Conservation (phyloP, 306 rosid genomes). For the Quercus glauca region DNA sequence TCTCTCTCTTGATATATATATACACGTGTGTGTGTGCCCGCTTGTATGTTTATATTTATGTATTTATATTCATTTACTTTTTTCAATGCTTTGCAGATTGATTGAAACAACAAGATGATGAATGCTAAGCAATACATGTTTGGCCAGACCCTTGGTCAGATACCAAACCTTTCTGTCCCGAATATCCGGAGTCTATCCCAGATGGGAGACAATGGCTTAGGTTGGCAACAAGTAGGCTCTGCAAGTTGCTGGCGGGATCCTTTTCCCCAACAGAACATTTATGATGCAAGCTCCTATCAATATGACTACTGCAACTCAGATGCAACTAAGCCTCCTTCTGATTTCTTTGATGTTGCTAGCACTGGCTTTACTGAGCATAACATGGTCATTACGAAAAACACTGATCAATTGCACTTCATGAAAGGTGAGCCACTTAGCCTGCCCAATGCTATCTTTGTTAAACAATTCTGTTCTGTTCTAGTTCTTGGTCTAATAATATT, state of each 20-base stretch:
- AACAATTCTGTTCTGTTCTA: neutral
- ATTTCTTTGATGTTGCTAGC: neutral
- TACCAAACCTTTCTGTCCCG: neutral
- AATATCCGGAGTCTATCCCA: neutral
- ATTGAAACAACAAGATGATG: slow-evolving; percentile 15
- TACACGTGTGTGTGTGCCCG: too few species aligned
- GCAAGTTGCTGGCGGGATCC: too few species aligned
- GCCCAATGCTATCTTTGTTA: neutral
- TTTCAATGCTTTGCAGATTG: slow-evolving; percentile 13
- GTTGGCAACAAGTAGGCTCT: slow-evolving; percentile 5
- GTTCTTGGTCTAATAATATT: too few species aligned
- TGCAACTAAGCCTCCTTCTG: neutral
- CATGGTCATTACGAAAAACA: neutral
- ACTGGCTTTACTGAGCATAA: neutral
- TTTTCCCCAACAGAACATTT: too few species aligned
- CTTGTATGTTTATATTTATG: too few species aligned
- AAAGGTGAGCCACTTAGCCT: slow-evolving; percentile 2
- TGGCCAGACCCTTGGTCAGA: neutral
- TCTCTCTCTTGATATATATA: too few species aligned
- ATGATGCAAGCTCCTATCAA: neutral
- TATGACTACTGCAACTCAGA: neutral
- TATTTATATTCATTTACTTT: neutral
- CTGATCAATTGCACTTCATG: neutral
- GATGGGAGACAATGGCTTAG: slow-evolving; percentile 3
- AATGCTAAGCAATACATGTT: neutral